Percentiles rank a stretch among this genome's conserved stretches.
Conservation (phyloP, 1,284 basidiomycete species). For the Puccinia sorghi region DNA sequence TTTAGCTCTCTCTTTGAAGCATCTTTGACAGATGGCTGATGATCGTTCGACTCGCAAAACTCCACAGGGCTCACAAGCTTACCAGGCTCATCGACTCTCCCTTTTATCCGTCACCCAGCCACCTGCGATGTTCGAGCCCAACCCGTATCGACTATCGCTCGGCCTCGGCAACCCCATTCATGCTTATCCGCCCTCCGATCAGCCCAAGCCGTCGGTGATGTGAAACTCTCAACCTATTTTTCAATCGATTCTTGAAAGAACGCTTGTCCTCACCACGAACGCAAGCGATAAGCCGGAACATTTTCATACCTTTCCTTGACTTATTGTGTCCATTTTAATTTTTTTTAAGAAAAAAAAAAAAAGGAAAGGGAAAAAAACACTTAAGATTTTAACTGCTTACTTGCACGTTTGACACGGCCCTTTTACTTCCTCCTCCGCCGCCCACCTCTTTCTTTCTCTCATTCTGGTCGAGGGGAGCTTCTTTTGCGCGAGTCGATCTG, state of each 20-base stretch:
- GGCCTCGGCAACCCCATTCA: neutral
- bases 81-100: slow-evolving; percentile 8
- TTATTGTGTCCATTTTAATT: neutral
- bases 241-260: neutral
- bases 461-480: neutral
- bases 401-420: slow-evolving; percentile 37
- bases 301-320: too few relatives aligned
- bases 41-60: neutral
- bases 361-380: too few relatives aligned
- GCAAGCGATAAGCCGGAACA: too few relatives aligned
- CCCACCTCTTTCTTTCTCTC: neutral
- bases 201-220: neutral
- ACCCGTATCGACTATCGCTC: slow-evolving; percentile 26
- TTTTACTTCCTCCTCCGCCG: neutral
- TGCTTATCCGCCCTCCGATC: slow-evolving; percentile 27
- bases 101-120: neutral
- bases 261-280: neutral
- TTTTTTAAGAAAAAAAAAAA: too few relatives aligned
- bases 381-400: neutral
- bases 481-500: slow-evolving; percentile 15
- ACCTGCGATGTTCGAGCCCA: slow-evolving; percentile 23
- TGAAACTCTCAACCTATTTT: neutral
- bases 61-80: neutral
- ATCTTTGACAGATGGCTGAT: neutral
- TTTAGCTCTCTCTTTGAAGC: neutral